A percentile compares a stretch with the other conserved stretches of the same genome.
These are phyloP conservation scores for Podospora australis DNA, from an alignment of 495 filamentous ascomycete genomes.

Conservation along the genomic window DNA sequence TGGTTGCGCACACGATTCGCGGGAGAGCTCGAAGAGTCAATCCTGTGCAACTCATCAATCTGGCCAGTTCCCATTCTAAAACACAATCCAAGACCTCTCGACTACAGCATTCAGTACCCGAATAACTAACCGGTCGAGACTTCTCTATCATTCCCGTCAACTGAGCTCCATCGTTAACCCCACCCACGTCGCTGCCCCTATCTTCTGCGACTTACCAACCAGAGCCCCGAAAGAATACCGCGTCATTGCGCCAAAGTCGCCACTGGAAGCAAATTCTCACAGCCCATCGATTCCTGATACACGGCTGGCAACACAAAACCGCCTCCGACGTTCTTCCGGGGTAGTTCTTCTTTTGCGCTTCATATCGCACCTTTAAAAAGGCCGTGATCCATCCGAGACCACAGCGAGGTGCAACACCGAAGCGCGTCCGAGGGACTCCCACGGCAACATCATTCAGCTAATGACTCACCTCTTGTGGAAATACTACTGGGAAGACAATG, in stretches of 20 bases:
- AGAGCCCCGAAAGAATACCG: constrained; percentile 8
- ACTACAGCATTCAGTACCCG: too few relatives aligned
- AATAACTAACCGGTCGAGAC: too few relatives aligned
- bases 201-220: not conserved
- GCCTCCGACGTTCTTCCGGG: constrained; percentile 8
- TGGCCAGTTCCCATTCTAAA: not conserved
- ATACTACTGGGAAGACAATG: constrained; percentile 91
- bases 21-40: not conserved
- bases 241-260: constrained; percentile 13
- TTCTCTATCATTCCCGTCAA: too few relatives aligned
- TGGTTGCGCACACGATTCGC: constrained; percentile 6
- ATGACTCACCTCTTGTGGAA: constrained; percentile 98
- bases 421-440: constrained; percentile 43
- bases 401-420: constrained; percentile 72
- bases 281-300: constrained; percentile 4
- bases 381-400: constrained; percentile 70
- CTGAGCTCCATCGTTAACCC: too few relatives aligned
- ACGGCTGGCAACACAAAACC: not conserved
- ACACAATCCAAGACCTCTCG: not conserved
- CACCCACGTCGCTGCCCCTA: not conserved
- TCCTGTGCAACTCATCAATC: not conserved
- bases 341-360: constrained; percentile 32
- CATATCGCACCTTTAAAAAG: constrained; percentile 64
- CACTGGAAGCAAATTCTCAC: constrained; percentile 9
- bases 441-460: constrained; percentile 39